Conservation (phyloP, 116 monocot genomes). For the Trichopus zeylanicus region DNA sequence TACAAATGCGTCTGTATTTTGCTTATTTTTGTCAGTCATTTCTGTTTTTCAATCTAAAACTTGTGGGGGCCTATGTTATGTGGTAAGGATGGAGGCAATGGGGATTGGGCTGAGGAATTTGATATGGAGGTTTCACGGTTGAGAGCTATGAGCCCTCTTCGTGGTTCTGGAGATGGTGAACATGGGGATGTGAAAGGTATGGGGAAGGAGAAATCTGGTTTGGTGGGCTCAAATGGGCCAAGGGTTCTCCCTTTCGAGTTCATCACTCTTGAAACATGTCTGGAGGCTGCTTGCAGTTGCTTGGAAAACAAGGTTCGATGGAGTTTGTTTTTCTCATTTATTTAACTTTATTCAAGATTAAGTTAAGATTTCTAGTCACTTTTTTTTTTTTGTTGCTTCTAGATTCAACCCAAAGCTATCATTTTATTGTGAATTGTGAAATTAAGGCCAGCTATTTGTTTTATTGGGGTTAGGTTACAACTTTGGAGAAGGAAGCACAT, state of each 20-base stretch:
- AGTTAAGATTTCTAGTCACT: no score
- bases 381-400: no score
- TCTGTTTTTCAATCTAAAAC: no score
- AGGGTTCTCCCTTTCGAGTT: constrained; percentile 68
- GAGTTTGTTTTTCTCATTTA: not conserved
- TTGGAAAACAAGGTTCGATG: constrained; percentile 57
- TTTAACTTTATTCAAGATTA: no score
- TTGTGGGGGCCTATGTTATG: no score
- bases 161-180: not conserved
- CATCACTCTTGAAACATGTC: constrained; percentile 60
- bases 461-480: constrained; percentile 21
- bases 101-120: constrained; percentile 6
- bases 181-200: constrained; percentile 3
- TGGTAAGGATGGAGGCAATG: no score
- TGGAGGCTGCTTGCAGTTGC: constrained; percentile 69
- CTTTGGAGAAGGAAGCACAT: constrained; percentile 71
- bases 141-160: not conserved
- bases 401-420: no score
- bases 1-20: no score
- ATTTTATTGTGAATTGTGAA: no score
- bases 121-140: constrained; percentile 8
- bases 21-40: no score
- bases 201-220: not conserved
- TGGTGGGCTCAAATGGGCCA: constrained; percentile 1
- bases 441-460: not conserved